Percentiles rank a stretch among this genome's conserved stretches.
These are phyloP conservation scores for Zanthoxylum bungeanum DNA, from an alignment of 345 rosid genomes.

Conservation along the genomic window DNA sequence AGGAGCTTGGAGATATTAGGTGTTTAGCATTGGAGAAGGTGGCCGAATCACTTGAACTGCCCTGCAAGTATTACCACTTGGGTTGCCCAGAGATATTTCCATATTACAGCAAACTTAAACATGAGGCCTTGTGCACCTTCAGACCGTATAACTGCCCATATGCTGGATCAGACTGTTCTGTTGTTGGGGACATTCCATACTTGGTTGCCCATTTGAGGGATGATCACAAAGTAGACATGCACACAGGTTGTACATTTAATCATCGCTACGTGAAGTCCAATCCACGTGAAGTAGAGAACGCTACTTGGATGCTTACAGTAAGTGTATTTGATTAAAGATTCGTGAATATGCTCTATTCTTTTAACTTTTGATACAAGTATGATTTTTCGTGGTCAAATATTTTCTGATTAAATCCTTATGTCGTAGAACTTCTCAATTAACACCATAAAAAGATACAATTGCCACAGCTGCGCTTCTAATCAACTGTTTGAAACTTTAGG, in stretches of 20 bases:
- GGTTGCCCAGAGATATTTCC: slow-evolving; percentile 86
- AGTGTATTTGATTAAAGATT: slow-evolving; percentile 1
- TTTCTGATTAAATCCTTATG: background rate
- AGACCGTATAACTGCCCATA: slow-evolving; percentile 80
- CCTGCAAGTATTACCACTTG: slow-evolving; percentile 65
- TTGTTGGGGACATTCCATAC: slow-evolving; percentile 65
- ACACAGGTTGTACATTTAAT: slow-evolving; percentile 69
- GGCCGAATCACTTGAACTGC: slow-evolving; percentile 76
- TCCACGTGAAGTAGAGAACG: slow-evolving; percentile 82
- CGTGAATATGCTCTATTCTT: background rate
- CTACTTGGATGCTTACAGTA: slow-evolving; percentile 62
- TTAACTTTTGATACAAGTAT: background rate
- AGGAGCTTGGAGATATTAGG: slow-evolving; percentile 81
- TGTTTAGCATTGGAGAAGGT: slow-evolving; percentile 81
- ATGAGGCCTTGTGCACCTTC: slow-evolving; percentile 62
- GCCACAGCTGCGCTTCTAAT: background rate
- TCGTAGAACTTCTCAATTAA: background rate
- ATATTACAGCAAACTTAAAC: slow-evolving; percentile 75
- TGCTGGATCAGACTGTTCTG: slow-evolving; percentile 68
- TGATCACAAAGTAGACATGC: slow-evolving; percentile 86
- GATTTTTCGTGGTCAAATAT: background rate
- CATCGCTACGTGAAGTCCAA: slow-evolving; percentile 82
- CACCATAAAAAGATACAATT: no score
- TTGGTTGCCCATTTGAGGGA: slow-evolving; percentile 74
- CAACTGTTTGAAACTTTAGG: background rate